Base-by-base conservation (phyloP, 129 eudicot species). In the Flaveria linearis region DNA sequence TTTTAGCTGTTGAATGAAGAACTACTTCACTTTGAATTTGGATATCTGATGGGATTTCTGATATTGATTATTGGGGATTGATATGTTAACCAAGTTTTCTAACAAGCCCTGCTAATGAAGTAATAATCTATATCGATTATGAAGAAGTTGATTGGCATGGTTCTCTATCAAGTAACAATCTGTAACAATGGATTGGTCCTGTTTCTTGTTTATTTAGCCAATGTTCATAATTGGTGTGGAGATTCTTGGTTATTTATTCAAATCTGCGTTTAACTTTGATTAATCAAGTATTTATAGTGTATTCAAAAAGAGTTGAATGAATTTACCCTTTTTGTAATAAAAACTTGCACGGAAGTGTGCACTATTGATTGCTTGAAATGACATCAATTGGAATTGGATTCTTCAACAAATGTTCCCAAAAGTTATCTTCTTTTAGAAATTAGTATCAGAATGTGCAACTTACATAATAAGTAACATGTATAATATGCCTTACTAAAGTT, bases 341-440 rank as follows among this genome's bases (percentile, higher is more conserved):
- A 52, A 52, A 5, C 9, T n/a, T 52, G 60, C 10, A 10, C 23
- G 33, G 62, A 20, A 11, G 10, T 57, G 15, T 57, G 14, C 30
- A 57, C 14, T 58, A 10, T 58, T 58, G 64, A 11, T 58, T 58
- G 64, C 64, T 58, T 58, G 64, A 58, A 58, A 55, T 55, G 61
- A 55, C 33, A 57, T 33, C 64, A 57, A 57, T 8, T 57, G 64
- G 3, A 57, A 25, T 26, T 60, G 63, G 63, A 57, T 57, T 57
- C 30, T 57, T 10, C 26, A 18, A 57, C 1, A 0, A 22, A 9
- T 22, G 64, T 20, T 57, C 64, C 33, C 13, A 22, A 22, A 58
- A 58, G 64, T 58, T 58, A 10, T 58, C 64, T 58, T 58, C 15
- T 22, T 58, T 58, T 58, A 58, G 64, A 58, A 22, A 61, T 17